Conservation (phyloP, 345 rosid species). For the Clausena lansium region DNA sequence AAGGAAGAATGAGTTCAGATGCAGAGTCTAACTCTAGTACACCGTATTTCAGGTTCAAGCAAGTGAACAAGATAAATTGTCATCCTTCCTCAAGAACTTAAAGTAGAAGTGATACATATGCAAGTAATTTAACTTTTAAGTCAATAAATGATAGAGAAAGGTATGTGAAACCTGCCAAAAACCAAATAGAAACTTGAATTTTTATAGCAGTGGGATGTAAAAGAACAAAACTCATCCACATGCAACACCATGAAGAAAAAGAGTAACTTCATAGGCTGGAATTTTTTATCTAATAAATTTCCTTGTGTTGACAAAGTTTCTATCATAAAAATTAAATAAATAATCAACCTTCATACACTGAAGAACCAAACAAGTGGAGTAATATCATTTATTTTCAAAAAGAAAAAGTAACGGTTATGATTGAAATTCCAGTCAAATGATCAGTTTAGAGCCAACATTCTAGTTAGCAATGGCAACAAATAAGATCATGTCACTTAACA, state of each 20-base stretch:
- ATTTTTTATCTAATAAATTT: not conserved
- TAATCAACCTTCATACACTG: not conserved
- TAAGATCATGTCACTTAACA: not conserved
- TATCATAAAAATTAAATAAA: too few species aligned
- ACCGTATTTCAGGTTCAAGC: not conserved
- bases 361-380: not conserved
- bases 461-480: not conserved
- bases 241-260: not conserved
- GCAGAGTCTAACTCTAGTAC: not conserved
- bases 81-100: not conserved
- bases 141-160: not conserved
- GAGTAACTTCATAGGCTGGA: not conserved
- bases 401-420: not conserved
- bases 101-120: not conserved
- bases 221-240: not conserved
- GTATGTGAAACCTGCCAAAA: not conserved
- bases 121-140: not conserved
- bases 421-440: not conserved
- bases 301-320: not conserved
- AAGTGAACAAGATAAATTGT: not conserved
- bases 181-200: not conserved
- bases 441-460: not conserved
- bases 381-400: too few species aligned
- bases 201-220: not conserved
- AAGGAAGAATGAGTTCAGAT: not conserved